These are phyloP conservation scores for Bruguiera sexangula DNA, from an alignment of 345 rosid genomes.

Conservation along the genomic window DNA sequence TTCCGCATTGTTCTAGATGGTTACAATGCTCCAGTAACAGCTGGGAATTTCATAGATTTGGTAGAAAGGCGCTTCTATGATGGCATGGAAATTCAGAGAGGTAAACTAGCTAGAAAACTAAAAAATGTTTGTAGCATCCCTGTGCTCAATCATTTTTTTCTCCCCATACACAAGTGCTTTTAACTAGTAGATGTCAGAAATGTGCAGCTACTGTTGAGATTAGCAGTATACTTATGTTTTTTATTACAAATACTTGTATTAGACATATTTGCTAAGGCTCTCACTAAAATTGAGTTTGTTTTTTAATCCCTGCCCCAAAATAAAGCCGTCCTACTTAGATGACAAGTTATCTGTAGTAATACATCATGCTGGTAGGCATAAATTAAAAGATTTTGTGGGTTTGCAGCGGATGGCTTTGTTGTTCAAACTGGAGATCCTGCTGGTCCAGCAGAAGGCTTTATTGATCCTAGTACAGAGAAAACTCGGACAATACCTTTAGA, in stretches of 20 bases:
- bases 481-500: conserved; percentile 78
- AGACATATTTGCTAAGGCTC: too few species aligned
- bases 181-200: neutral
- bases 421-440: conserved; percentile 99
- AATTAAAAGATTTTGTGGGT: neutral
- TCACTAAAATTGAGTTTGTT: neutral
- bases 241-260: too few species aligned
- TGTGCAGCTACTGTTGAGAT: neutral
- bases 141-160: conserved; percentile 3
- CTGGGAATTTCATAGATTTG: conserved; percentile 91
- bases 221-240: too few species aligned
- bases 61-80: conserved; percentile 91
- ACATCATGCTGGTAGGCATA: neutral
- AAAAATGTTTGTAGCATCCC: neutral
- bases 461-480: conserved; percentile 95
- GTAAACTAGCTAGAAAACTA: conserved; percentile 29
- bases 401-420: conserved; percentile 97
- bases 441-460: conserved; percentile 94
- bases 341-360: neutral
- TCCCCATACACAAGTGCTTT: neutral
- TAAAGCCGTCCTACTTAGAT: neutral
- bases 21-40: conserved; percentile 91
- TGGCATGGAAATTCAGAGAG: conserved; percentile 98
- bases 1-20: conserved; percentile 94
- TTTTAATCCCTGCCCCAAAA: neutral